A percentile compares a stretch with the other conserved stretches of the same genome.
These are phyloP conservation scores for Globisporangium canariense DNA, from an alignment of 352 stramenopile genomes.

Conservation along the genomic window DNA sequence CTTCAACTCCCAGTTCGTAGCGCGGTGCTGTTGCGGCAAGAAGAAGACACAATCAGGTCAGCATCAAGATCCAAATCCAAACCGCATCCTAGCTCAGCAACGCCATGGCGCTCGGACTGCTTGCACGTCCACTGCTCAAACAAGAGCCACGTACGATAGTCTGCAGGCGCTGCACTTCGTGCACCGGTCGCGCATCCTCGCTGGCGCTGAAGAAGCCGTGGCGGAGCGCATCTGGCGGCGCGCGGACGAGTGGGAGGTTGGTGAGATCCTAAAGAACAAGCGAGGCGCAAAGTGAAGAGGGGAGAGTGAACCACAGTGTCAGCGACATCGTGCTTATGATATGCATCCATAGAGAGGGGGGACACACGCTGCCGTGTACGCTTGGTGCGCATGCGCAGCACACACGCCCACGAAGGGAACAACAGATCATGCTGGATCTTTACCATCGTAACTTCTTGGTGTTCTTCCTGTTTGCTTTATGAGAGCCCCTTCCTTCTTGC, in stretches of 20 bases:
- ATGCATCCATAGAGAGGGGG: background rate
- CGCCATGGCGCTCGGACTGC: too few species aligned
- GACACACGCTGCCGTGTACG: background rate
- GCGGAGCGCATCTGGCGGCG: constrained; percentile 72
- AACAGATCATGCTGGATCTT: background rate
- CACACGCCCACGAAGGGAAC: background rate
- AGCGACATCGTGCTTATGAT: background rate
- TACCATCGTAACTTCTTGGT: constrained; percentile 8
- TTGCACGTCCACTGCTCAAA: too few species aligned
- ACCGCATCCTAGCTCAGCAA: background rate
- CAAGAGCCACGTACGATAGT: constrained; percentile 40
- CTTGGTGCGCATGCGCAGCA: background rate
- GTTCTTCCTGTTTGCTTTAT: constrained; percentile 14
- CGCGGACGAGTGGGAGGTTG: constrained; percentile 80
- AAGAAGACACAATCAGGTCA: background rate
- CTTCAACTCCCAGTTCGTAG: constrained; percentile 83
- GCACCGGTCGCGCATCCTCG: constrained; percentile 73
- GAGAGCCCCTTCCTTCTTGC: background rate
- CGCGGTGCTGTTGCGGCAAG: constrained; percentile 42
- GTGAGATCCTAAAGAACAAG: constrained; percentile 42
- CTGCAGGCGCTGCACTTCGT: constrained; percentile 84
- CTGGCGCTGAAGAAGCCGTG: constrained; percentile 84
- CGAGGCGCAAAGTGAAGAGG: background rate
- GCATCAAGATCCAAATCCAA: background rate
- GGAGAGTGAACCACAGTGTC: background rate